Conservation (phyloP, 257 asterid species). For the Capsicum chinense region DNA sequence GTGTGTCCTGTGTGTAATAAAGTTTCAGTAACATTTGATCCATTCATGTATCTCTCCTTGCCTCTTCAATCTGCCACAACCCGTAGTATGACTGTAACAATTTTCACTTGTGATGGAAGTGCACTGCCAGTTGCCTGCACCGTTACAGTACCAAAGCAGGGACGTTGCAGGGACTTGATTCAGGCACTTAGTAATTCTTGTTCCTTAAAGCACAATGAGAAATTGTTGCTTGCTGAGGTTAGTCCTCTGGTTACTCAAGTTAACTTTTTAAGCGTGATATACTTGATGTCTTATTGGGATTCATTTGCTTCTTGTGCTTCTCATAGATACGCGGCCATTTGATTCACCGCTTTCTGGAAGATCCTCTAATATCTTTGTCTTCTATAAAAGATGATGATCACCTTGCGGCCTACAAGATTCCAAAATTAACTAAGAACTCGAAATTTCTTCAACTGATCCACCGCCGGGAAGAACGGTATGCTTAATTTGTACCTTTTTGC, state of each 20-base stretch:
- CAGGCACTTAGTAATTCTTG: slow-evolving; percentile 82
- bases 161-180: slow-evolving; percentile 93
- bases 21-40: slow-evolving; percentile 95
- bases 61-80: slow-evolving; percentile 89
- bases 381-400: slow-evolving; percentile 93
- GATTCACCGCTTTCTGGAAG: slow-evolving; percentile 89
- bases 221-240: slow-evolving; percentile 97
- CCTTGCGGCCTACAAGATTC: slow-evolving; percentile 92
- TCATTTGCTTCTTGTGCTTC: slow-evolving; percentile 34
- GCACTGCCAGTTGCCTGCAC: slow-evolving; percentile 84
- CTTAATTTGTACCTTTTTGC: slow-evolving; percentile 23
- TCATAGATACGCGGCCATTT: slow-evolving; percentile 87
- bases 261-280: slow-evolving; percentile 14
- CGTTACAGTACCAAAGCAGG: slow-evolving; percentile 91
- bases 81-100: slow-evolving; percentile 91
- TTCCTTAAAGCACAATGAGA: slow-evolving; percentile 82
- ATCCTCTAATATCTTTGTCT: slow-evolving; percentile 75
- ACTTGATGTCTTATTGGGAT: slow-evolving; percentile 22
- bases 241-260: slow-evolving; percentile 30
- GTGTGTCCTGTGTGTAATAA: slow-evolving; percentile 95
- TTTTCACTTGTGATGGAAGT: slow-evolving; percentile 96
- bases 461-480: slow-evolving; percentile 93
- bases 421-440: slow-evolving; percentile 68
- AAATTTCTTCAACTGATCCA: slow-evolving; percentile 94
- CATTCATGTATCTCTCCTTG: slow-evolving; percentile 96